Percentiles rank a stretch among this genome's conserved stretches.
Conservation (phyloP, 108 stramenopile species). For the Discostella stelligeroides region DNA sequence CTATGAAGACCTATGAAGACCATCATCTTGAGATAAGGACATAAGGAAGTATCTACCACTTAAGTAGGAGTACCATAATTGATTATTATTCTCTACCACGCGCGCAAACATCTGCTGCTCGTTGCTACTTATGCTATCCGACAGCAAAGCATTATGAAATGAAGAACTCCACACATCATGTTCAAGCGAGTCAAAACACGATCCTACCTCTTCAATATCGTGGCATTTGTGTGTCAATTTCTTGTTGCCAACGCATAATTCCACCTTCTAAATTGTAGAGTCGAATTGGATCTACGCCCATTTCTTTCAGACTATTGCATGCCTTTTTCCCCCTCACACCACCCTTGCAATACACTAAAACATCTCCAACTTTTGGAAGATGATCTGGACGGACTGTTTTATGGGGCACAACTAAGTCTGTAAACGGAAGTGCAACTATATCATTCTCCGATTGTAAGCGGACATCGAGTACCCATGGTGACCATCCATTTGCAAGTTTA, state of each 20-base stretch:
- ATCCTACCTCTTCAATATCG: constrained; percentile 63
- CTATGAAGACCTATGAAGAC: too few species aligned
- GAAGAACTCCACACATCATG: background rate
- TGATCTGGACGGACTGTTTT: constrained; percentile 67
- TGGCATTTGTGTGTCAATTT: constrained; percentile 85
- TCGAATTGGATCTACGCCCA: constrained; percentile 74
- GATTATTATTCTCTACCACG: too few species aligned
- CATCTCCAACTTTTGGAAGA: constrained; percentile 77
- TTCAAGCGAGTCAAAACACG: background rate
- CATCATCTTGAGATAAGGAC: too few species aligned
- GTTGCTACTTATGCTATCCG: too few species aligned
- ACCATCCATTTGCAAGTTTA: constrained; percentile 84
- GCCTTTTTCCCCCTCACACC: constrained; percentile 90
- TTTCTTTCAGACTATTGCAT: constrained; percentile 69
- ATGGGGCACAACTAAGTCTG: constrained; percentile 85
- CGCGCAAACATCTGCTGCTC: too few species aligned
- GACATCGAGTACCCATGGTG: constrained; percentile 93
- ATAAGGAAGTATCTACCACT: too few species aligned
- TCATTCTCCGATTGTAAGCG: constrained; percentile 89
- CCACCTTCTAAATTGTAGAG: constrained; percentile 93
- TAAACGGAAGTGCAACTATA: constrained; percentile 92
- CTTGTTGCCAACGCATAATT: constrained; percentile 90
- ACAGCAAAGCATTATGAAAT: too few species aligned
- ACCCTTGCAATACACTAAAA: constrained; percentile 93
- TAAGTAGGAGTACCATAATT: too few species aligned